Evolutionary conservation across 2,329 filamentous ascomycete genomes (phyloP).

Genomic region (Elsinoe fawcettii): DNA sequence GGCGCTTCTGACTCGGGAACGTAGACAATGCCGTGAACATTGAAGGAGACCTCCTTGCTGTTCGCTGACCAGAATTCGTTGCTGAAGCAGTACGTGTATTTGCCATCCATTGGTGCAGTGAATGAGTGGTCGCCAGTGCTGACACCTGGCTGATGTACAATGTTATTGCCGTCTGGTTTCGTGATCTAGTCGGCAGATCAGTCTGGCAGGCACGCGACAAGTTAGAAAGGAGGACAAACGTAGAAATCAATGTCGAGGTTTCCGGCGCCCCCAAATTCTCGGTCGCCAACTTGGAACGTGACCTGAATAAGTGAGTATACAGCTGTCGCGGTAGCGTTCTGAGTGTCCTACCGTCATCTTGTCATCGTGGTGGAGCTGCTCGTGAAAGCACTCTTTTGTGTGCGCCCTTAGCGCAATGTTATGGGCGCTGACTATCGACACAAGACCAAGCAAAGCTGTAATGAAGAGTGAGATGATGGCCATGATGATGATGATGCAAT

Average conservation of each 20-base stretch:
- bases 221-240: conserved; percentile 49
- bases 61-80: conserved; percentile 97
- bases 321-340: conserved; percentile 28
- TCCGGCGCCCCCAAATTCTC: conserved; percentile 88
- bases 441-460: conserved; percentile 46
- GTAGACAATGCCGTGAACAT: conserved; percentile 97
- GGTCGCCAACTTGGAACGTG: conserved; percentile 94
- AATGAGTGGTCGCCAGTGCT: conserved; percentile 93
- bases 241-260: conserved; percentile 97
- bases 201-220: not conserved
- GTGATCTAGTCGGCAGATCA: conserved; percentile 52
- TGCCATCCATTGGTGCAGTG: conserved; percentile 74
- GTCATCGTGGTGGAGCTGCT: conserved; percentile 84
- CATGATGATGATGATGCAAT: conserved; percentile 22
- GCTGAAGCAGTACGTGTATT: conserved; percentile 95
- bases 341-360: conserved; percentile 61
- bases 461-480: conserved; percentile 31
- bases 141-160: conserved; percentile 70
- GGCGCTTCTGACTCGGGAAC: conserved; percentile 79
- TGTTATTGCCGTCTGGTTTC: conserved; percentile 66
- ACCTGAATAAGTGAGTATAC: conserved; percentile 32
- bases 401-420: conserved; percentile 94
- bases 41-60: conserved; percentile 98
- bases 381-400: conserved; percentile 95
- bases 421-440: conserved; percentile 66